phyloP scores from a whole-genome alignment of 2,329 filamentous ascomycete species.

The Exophiala calicioides region DNA sequence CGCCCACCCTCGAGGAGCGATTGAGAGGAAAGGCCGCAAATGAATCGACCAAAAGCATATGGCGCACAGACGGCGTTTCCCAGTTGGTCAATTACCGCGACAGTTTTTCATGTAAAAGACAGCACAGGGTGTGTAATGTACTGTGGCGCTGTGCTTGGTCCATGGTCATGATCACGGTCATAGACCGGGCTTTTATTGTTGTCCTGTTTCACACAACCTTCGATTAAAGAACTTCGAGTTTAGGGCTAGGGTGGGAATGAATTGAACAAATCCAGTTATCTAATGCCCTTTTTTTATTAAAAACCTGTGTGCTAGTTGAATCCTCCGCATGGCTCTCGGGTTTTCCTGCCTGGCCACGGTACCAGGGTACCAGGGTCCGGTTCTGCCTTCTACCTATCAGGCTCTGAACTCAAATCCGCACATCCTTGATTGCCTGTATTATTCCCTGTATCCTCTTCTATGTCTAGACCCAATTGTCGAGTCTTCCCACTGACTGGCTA shows the following conservation, averaged over 20 bases:
- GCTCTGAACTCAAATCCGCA: too few relatives aligned
- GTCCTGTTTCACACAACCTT: conserved; percentile 11
- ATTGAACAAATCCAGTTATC: neutral
- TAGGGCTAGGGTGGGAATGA: conserved; percentile 1
- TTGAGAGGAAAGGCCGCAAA: conserved; percentile 3
- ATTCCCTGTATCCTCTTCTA: too few relatives aligned
- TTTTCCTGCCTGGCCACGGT: too few relatives aligned
- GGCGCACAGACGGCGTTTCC: conserved; percentile 59
- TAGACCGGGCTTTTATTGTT: conserved; percentile 1
- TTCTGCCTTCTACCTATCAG: too few relatives aligned
- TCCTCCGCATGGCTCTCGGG: too few relatives aligned
- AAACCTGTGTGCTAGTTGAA: too few relatives aligned
- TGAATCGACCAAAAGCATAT: conserved; percentile 20
- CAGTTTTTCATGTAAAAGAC: conserved; percentile 18
- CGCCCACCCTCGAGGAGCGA: conserved; percentile 4
- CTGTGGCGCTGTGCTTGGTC: conserved; percentile 7
- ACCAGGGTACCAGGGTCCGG: too few relatives aligned
- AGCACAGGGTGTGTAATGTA: conserved; percentile 13
- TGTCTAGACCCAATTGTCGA: too few relatives aligned
- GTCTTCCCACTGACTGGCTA: too few relatives aligned
- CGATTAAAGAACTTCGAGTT: neutral
- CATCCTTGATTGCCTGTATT: too few relatives aligned
- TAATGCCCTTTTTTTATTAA: too few relatives aligned
- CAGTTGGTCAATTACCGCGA: conserved; percentile 8
- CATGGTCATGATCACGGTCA: too few relatives aligned